phyloP scores from a whole-genome alignment of 2,329 filamentous ascomycete species.

The Colletotrichum sojae region DNA sequence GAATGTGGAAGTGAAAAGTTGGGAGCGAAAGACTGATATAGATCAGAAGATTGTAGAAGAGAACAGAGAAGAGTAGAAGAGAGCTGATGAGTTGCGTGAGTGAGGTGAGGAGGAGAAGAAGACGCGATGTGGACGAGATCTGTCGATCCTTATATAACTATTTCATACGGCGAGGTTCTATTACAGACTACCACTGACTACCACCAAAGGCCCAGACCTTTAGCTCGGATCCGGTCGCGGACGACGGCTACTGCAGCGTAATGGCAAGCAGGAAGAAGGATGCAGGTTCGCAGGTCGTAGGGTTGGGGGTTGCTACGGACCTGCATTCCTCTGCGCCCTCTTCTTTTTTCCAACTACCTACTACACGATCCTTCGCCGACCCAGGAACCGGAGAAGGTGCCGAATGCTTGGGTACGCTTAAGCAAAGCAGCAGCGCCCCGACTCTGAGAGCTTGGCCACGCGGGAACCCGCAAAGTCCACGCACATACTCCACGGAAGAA shows the following conservation, averaged over 20 bases:
- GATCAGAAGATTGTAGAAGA: not conserved
- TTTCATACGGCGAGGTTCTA: not conserved
- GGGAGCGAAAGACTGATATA: not conserved
- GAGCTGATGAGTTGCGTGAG: not conserved
- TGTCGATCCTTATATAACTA: not conserved
- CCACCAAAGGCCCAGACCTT: not conserved
- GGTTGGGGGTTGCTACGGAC: too few species aligned
- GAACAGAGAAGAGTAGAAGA: conserved; percentile 1
- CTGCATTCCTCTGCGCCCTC: too few species aligned
- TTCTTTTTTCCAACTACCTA: too few species aligned
- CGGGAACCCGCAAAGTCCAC: too few species aligned
- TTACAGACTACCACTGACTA: not conserved
- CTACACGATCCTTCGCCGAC: too few species aligned
- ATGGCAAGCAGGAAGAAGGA: not conserved
- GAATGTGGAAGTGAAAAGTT: not conserved
- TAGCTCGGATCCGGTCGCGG: not conserved
- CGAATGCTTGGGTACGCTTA: too few species aligned
- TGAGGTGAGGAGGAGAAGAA: not conserved
- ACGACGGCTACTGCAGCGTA: not conserved
- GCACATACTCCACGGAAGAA: too few species aligned
- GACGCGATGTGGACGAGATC: not conserved
- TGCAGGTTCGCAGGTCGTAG: too few species aligned
- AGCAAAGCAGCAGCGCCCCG: too few species aligned
- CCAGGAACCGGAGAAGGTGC: too few species aligned
- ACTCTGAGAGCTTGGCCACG: too few species aligned